These are phyloP conservation scores for Cordyceps javanica DNA, from an alignment of 2,329 filamentous ascomycete species.

Conservation along the genomic window DNA sequence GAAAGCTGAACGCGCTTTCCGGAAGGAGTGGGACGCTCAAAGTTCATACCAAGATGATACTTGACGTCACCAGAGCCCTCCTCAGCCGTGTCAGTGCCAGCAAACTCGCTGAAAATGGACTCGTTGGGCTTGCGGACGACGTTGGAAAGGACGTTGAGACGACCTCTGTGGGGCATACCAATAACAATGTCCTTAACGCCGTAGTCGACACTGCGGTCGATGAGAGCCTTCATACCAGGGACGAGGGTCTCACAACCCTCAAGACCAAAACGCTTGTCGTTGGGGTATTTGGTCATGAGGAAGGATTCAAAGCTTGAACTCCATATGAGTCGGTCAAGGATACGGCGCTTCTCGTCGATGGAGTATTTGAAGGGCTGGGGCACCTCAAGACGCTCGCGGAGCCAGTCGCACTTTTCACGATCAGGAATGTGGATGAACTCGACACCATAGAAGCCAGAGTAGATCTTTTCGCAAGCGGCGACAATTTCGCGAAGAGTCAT, in stretches of 20 bases:
- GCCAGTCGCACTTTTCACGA: conserved; percentile 96
- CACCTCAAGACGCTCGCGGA: conserved; percentile 89
- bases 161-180: conserved; percentile 97
- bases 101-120: conserved; percentile 98
- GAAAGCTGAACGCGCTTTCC: conserved; percentile 99
- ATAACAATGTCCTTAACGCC: conserved; percentile 99
- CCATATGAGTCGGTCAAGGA: conserved; percentile 97
- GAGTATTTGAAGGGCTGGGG: conserved; percentile 95
- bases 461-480: conserved; percentile 85
- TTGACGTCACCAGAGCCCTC: conserved; percentile 99
- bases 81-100: conserved; percentile 76
- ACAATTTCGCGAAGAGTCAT: conserved; percentile 97
- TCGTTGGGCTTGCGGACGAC: conserved; percentile 99
- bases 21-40: conserved; percentile 94
- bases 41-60: conserved; percentile 99
- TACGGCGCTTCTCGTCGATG: conserved; percentile 95
- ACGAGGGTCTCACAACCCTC: conserved; percentile 97
- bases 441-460: conserved; percentile 94
- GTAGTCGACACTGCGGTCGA: conserved; percentile 96
- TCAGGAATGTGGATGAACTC: conserved; percentile 99
- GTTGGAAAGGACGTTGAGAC: conserved; percentile 96
- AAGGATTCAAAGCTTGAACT: conserved; percentile 96
- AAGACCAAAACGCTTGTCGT: conserved; percentile 98
- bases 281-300: conserved; percentile 94
- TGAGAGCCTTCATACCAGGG: conserved; percentile 98